Evolutionary conservation across 192 early-diverging fungal genomes (phyloP), one percentile per base, ranked within the genome.

Genomic region (Coemansia sp.): DNA sequence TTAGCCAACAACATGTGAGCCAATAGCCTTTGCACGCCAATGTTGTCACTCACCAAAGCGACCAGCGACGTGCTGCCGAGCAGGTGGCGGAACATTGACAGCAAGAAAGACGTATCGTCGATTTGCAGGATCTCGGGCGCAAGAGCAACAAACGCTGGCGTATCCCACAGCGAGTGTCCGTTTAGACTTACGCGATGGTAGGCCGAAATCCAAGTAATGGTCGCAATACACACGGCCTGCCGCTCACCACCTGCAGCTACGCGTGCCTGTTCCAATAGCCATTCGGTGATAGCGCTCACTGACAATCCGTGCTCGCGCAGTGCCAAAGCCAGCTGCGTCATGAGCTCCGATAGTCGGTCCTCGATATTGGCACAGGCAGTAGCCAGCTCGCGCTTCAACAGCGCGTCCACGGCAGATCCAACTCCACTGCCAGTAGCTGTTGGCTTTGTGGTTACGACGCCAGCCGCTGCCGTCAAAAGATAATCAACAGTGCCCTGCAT

Each of bases 191-290:
- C 13, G 49, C 76, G 66, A 38, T 66, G 60, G 49, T 72, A 40
- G 13, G 36, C 76, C 47, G 77, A 52, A 11, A 84, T 84, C 81
- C 81, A 84, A 11, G 68, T 46, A 11, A 76, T 71, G 33, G 66
- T 46, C 22, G 62, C 73, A 7, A 72, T 52, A 20, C 74, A 66
- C 3, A 67, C 64, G 13, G 69, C 49, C 66, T 75, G 69, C 3
- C 69, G 69, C n/a, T 9, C 64, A 4, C 50, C 65, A 27, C 22
- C 49, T 0, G 49, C 29, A 10, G 33, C 9, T 7, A 22, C 31
- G 0, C 46, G 4, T 1, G 58, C 66, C 57, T 69, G 69, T 3
- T 18, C 41, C 24, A 82, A 20, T 22, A 82, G 62, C 80, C 80
- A 82, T n/a, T n/a, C 44, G 2, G 72, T 72, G n/a, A 77, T 41